These are phyloP conservation scores for Talaromyces funiculosus DNA, from an alignment of 2,329 filamentous ascomycete species.

Conservation along the genomic window DNA sequence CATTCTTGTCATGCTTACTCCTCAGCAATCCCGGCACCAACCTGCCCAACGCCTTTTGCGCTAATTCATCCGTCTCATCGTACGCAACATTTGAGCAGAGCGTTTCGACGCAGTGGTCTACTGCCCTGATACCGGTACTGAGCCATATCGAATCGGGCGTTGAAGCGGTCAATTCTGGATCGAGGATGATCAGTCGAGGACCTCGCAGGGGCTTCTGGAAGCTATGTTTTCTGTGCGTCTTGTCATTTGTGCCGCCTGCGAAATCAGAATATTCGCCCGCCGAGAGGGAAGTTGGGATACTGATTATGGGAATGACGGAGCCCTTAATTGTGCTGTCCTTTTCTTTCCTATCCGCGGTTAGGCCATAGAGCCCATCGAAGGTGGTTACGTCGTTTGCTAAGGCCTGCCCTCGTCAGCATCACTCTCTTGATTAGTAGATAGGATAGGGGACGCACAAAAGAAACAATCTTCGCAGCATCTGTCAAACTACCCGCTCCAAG, in stretches of 20 bases:
- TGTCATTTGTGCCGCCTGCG: slow-evolving; percentile 35
- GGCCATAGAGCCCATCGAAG: slow-evolving; percentile 33
- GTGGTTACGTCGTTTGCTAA: slow-evolving; percentile 45
- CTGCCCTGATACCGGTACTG: slow-evolving; percentile 51
- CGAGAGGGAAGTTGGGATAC: slow-evolving; percentile 39
- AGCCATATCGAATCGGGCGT: slow-evolving; percentile 54
- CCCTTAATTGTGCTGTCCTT: slow-evolving; percentile 23
- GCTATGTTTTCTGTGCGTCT: slow-evolving; percentile 31
- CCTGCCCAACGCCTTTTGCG: slow-evolving; percentile 34
- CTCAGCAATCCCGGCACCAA: slow-evolving; percentile 42
- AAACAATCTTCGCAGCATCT: slow-evolving; percentile 51
- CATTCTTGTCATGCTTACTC: slow-evolving; percentile 32
- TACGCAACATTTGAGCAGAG: slow-evolving; percentile 39
- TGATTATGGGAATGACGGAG: slow-evolving; percentile 30
- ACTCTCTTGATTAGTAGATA: too few species aligned
- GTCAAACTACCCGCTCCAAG: slow-evolving; percentile 53
- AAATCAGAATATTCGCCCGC: slow-evolving; percentile 40
- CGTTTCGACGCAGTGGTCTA: slow-evolving; percentile 56
- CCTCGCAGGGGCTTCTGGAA: slow-evolving; percentile 37
- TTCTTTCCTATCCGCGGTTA: slow-evolving; percentile 20
- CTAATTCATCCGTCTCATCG: slow-evolving; percentile 34
- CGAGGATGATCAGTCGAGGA: slow-evolving; percentile 51
- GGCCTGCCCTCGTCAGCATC: slow-evolving; percentile 25
- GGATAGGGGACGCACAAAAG: slow-evolving; percentile 30
- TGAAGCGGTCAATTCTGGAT: slow-evolving; percentile 47